A percentile compares a stretch with the other conserved stretches of the same genome.
Evolutionary conservation across 768 basidiomycete genomes (phyloP).

Genomic region (Phanerodontia chrysosporium): DNA sequence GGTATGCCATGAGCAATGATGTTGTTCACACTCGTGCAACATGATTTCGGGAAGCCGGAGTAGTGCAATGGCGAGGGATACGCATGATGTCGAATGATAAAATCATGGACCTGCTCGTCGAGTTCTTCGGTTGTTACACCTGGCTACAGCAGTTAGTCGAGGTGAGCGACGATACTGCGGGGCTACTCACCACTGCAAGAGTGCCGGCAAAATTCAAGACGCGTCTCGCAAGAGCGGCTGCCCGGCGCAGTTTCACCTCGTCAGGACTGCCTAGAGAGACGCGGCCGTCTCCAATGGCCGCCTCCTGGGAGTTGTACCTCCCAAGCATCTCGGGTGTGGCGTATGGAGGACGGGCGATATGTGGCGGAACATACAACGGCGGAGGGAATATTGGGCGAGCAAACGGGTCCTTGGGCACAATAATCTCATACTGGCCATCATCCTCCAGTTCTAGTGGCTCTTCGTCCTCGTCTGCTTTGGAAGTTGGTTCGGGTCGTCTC

Average conservation of each 20-base stretch:
- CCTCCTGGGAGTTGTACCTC: background rate
- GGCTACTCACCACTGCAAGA: constrained; percentile 18
- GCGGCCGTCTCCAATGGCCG: background rate
- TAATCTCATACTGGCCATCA: constrained; percentile 49
- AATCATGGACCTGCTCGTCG: constrained; percentile 68
- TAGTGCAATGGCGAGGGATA: constrained; percentile 88
- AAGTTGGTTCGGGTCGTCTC: background rate
- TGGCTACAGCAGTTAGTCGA: constrained; percentile 35
- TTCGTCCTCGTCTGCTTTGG: constrained; percentile 9
- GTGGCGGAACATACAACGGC: constrained; percentile 50
- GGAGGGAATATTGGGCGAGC: constrained; percentile 51
- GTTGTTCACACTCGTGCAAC: constrained; percentile 89
- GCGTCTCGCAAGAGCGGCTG: constrained; percentile 19
- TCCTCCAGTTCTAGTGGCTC: constrained; percentile 25
- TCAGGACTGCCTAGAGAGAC: constrained; percentile 11
- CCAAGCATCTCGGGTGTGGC: constrained; percentile 22
- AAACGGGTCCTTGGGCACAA: constrained; percentile 63
- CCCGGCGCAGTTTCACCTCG: constrained; percentile 15
- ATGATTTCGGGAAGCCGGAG: constrained; percentile 68
- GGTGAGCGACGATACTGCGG: background rate
- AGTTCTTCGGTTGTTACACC: constrained; percentile 73
- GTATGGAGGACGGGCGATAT: constrained; percentile 57
- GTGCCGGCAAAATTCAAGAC: constrained; percentile 19
- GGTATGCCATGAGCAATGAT: constrained; percentile 87
- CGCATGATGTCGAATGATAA: constrained; percentile 61